phyloP scores from a whole-genome alignment of 805 yeast genomes.

The Candida morakotiae region DNA sequence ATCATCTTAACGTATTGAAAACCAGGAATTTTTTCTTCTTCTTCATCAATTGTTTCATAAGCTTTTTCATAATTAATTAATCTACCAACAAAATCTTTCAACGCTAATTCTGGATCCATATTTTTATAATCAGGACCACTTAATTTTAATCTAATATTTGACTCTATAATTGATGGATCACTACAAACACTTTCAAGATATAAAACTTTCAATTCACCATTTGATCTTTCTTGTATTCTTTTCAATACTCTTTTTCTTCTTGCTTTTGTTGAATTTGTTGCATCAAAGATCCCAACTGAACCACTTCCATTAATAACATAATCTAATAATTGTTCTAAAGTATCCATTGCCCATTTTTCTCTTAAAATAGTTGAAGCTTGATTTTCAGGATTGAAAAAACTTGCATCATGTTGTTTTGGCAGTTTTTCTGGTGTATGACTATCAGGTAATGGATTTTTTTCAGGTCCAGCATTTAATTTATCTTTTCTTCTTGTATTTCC shows the following conservation, averaged over 20 bases:
- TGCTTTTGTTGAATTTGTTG: slow-evolving; percentile 71
- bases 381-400: slow-evolving; percentile 82
- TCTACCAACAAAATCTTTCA: slow-evolving; percentile 78
- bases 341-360: slow-evolving; percentile 96
- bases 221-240: slow-evolving; percentile 51
- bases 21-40: slow-evolving; percentile 61
- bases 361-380: slow-evolving; percentile 58
- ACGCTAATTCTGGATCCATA: slow-evolving; percentile 78
- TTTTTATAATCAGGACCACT: slow-evolving; percentile 89
- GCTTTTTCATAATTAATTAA: slow-evolving; percentile 81
- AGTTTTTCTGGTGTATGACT: slow-evolving; percentile 28
- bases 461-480: slow-evolving; percentile 61
- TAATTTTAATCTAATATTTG: slow-evolving; percentile 78
- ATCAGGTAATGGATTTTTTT: slow-evolving; percentile 53
- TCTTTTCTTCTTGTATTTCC: slow-evolving; percentile 90
- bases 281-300: slow-evolving; percentile 88
- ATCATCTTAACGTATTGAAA: slow-evolving; percentile 93
- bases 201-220: slow-evolving; percentile 68
- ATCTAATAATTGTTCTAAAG: slow-evolving; percentile 77
- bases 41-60: slow-evolving; percentile 84
- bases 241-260: slow-evolving; percentile 58
- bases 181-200: slow-evolving; percentile 86
- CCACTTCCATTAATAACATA: slow-evolving; percentile 79
- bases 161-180: slow-evolving; percentile 72
- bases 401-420: slow-evolving; percentile 58